Evolutionary conservation across 805 yeast species (phyloP).

Genomic region (Yarrowia phangngaensis): DNA sequence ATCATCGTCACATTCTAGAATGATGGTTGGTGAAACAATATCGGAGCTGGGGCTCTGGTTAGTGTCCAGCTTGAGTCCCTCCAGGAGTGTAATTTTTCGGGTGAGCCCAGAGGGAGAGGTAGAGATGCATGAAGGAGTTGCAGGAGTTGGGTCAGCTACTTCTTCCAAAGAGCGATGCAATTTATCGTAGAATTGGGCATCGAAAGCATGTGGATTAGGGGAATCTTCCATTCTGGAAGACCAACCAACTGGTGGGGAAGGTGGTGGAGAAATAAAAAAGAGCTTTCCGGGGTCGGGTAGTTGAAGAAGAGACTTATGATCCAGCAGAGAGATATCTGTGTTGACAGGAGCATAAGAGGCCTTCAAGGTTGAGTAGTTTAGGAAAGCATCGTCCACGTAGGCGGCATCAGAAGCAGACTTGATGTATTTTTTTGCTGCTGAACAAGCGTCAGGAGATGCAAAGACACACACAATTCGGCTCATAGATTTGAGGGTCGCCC

Average conservation of each 20-base stretch:
- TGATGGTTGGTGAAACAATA: slow-evolving; percentile 32
- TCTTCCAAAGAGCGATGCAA: slow-evolving; percentile 4
- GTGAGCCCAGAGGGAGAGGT: slow-evolving; percentile 13
- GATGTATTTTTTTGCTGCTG: slow-evolving; percentile 27
- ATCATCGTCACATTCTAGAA: slow-evolving; percentile 30
- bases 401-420: slow-evolving; percentile 10
- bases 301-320: slow-evolving; percentile 26
- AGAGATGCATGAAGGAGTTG: neutral
- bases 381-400: slow-evolving; percentile 13
- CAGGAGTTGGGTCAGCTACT: slow-evolving; percentile 15
- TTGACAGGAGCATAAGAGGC: slow-evolving; percentile 23
- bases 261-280: slow-evolving; percentile 36
- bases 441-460: slow-evolving; percentile 24
- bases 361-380: slow-evolving; percentile 20
- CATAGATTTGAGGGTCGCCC: slow-evolving; percentile 34
- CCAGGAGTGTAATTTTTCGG: slow-evolving; percentile 22
- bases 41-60: slow-evolving; percentile 24
- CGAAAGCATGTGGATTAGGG: slow-evolving; percentile 32
- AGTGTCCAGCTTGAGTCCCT: slow-evolving; percentile 25
- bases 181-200: slow-evolving; percentile 27
- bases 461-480: slow-evolving; percentile 33
- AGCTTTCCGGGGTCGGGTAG: slow-evolving; percentile 35
- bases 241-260: slow-evolving; percentile 36
- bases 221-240: slow-evolving; percentile 31
- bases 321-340: slow-evolving; percentile 13